Base-by-base conservation (phyloP, 305 asterid species). In the Solanum hybrid region DNA sequence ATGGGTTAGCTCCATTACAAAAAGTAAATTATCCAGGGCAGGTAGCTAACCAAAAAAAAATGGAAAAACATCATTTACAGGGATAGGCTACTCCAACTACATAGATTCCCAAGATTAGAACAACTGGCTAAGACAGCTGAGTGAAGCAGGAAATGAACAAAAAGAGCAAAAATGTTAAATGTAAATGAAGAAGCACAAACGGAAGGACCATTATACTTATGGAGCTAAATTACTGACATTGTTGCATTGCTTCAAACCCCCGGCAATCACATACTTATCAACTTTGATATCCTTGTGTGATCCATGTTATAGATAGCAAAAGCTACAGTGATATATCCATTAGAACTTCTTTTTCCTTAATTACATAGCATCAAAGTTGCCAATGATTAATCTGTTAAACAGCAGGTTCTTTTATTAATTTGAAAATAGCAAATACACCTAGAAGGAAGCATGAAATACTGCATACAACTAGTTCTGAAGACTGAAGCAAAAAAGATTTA, bases 401-500 rank as follows among this genome's bases (percentile, higher is more conserved):
- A 84, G 75, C 76, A 84, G 88, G 88, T 51, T 84, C 73, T 84
- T 31, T 84, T 51, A 38, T 85, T 85, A 85, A 85, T 57, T 85
- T 12, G 88, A 20, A 24, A 33, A 51, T 11, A 29, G 77, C 22
- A 31, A 83, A 76, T 24, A 61, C 83, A 79, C 86, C 20, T 45
- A 82, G 32, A 24, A 29, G 32, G 13, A 73, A 9, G 68, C 11
- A 82, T 87, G 68, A 14, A 37, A 65, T 41, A 51, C 80, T 83
- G 61, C 29, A 68, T 33, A 29, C 38, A 37, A 20, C 31, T 20
- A 41, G 77, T 39, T 85, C 88, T n/a, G 78, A 26, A 82, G 36
- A 85, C 32, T 22, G 79, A 79, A 82, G 77, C 80, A 76, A 82
- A 80, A 68, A 87, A 45, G 38, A 26, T 84, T 32, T 92, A 97